Evolutionary conservation across 768 basidiomycete species (phyloP).

Genomic region (Termitomyces sp.): DNA sequence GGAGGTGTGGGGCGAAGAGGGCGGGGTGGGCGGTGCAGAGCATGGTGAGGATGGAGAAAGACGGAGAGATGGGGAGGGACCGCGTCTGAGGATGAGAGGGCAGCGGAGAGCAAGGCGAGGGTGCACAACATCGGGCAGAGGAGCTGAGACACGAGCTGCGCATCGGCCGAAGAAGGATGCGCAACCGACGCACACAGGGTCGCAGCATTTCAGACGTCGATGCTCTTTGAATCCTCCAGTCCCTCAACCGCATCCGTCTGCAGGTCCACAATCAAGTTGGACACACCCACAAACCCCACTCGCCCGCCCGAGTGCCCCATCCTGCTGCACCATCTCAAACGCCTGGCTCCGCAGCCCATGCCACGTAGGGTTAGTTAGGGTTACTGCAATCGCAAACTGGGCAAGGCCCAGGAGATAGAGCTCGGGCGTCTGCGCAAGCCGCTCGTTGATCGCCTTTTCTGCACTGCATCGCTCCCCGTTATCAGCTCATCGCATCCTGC

Average conservation of each 20-base stretch:
- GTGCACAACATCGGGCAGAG: conserved; percentile 55
- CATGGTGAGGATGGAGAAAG: conserved; percentile 68
- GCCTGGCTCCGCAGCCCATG: conserved; percentile 72
- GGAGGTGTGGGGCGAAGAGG: conserved; percentile 73
- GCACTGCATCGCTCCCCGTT: no score
- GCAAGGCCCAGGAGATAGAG: conserved; percentile 74
- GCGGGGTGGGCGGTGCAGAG: conserved; percentile 63
- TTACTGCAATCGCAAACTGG: conserved; percentile 72
- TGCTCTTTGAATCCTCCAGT: conserved; percentile 50
- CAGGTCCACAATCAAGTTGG: conserved; percentile 74
- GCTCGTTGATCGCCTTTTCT: conserved; percentile 78
- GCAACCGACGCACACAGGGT: conserved; percentile 66
- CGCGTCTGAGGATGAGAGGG: no score
- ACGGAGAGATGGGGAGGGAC: conserved; percentile 43
- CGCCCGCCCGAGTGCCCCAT: conserved; percentile 37
- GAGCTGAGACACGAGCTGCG: conserved; percentile 50
- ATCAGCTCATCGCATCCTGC: no score
- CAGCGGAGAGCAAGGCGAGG: not conserved
- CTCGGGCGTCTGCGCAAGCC: conserved; percentile 74
- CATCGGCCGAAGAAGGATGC: conserved; percentile 62
- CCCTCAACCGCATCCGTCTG: conserved; percentile 69
- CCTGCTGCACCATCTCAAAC: conserved; percentile 57
- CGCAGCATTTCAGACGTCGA: conserved; percentile 69
- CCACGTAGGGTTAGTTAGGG: no score
- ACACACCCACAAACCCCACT: conserved; percentile 68